Percentiles rank a stretch among this genome's conserved stretches.
Evolutionary conservation across 495 filamentous ascomycete genomes (phyloP).

Genomic region (Penicillium atrosanguineum): DNA sequence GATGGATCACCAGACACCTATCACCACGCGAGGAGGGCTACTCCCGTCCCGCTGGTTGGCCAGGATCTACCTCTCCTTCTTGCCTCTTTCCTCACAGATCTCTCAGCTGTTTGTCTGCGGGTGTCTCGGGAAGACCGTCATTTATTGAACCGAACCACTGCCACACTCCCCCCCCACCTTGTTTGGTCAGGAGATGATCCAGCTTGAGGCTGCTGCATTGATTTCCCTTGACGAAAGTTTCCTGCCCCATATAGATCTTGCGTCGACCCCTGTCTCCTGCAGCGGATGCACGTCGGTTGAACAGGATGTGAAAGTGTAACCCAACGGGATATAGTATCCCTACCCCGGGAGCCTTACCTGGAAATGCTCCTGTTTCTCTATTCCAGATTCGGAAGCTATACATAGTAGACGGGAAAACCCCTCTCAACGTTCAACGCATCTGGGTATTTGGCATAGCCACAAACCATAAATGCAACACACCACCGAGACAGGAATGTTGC

Average conservation of each 20-base stretch:
- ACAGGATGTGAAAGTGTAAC: background rate
- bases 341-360: background rate
- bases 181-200: constrained; percentile 6
- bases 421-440: background rate
- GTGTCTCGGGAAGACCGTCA: constrained; percentile 17
- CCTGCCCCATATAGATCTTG: constrained; percentile 2
- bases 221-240: background rate
- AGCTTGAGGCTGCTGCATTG: constrained; percentile 1
- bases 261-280: constrained; percentile 1
- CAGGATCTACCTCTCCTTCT: constrained; percentile 8
- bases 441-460: background rate
- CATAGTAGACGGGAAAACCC: background rate
- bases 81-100: background rate
- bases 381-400: background rate
- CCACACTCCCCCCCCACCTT: background rate
- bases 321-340: background rate
- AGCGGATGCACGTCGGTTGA: constrained; percentile 4
- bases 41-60: constrained; percentile 13
- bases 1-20: constrained; percentile 29
- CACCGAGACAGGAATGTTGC: background rate
- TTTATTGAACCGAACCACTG: constrained; percentile 1
- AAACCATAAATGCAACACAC: background rate
- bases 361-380: background rate
- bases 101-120: constrained; percentile 1
- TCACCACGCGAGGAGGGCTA: constrained; percentile 19